A percentile compares a stretch with the other conserved stretches of the same genome.
phyloP scores from a whole-genome alignment of 805 yeast genomes.

The Schwanniomyces vanrijiae region DNA sequence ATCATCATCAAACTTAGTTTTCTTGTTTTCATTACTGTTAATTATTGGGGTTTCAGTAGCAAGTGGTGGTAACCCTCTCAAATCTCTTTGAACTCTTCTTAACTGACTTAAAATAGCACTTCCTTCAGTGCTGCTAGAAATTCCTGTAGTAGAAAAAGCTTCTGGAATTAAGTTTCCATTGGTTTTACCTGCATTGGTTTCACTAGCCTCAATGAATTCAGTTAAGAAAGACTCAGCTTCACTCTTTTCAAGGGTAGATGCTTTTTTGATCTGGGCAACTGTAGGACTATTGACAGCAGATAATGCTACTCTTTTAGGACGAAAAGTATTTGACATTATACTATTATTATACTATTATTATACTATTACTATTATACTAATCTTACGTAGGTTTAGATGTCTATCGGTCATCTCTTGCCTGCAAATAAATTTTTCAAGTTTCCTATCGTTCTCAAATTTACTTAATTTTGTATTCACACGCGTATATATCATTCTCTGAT shows the following conservation, averaged over 20 bases:
- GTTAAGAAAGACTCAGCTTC: slow-evolving; percentile 49
- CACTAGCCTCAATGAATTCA: slow-evolving; percentile 42
- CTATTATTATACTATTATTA: not conserved
- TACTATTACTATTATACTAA: no score
- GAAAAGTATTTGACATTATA: slow-evolving; percentile 18
- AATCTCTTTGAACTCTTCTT: slow-evolving; percentile 71
- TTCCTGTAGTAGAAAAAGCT: slow-evolving; percentile 22
- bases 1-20: slow-evolving; percentile 24
- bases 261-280: slow-evolving; percentile 30
- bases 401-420: not conserved
- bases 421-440: not conserved
- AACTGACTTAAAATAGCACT: slow-evolving; percentile 58
- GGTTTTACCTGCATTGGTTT: slow-evolving; percentile 24
- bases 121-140: slow-evolving; percentile 30
- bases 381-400: not conserved
- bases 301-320: slow-evolving; percentile 42
- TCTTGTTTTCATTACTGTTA: slow-evolving; percentile 19
- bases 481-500: not conserved
- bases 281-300: slow-evolving; percentile 52
- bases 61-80: slow-evolving; percentile 76
- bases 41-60: slow-evolving; percentile 14
- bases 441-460: not conserved
- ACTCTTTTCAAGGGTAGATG: slow-evolving; percentile 30
- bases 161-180: slow-evolving; percentile 25
- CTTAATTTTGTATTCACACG: not conserved